Base-by-base conservation (phyloP, 768 basidiomycete species). In the Cytidiella melzeri region DNA sequence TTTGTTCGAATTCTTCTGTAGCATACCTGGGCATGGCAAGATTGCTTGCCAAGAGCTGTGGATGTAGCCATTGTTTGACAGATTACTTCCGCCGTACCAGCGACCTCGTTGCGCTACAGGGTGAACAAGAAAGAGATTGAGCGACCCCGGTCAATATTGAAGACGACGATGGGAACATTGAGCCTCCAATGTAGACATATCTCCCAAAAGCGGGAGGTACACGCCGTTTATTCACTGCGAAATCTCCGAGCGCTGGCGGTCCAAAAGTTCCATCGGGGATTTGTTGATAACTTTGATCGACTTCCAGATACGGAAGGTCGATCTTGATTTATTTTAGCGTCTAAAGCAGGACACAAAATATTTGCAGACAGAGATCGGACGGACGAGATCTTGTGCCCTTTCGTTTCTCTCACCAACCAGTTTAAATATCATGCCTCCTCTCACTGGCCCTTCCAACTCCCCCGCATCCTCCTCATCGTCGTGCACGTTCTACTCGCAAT, bases 231-330 rank as follows among this genome's bases (percentile, higher is more conserved):
- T 34, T 34, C 30, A 34, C 60, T 58, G 60, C 50, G 55, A 48
- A 61, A 61, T 56, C 57, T 57, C 60, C 60, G 54, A 51, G 46
- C 42, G 53, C 38, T 51, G 44, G 6, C 21, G 26, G 24, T 21
- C 36, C 3, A 25, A 20, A 43, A 43, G 42, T 24, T 19, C 20
- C 27, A 43, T 48, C 46, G 46, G 52, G 49, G 50, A 38, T 55
- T 51, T n/a, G n/a, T n/a, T n/a, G n/a, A n/a, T n/a, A n/a, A n/a
- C n/a, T n/a, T n/a, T 41, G 42, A 48, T 37, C 47, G 56, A 50
- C 25, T n/a, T 46, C 48, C 46, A 15, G 23, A 52, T 18, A 21
- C 28, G 52, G 48, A 27, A 45, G 38, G 30, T 34, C 30, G 26
- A 57, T 58, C 57, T 58, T 30, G 57, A 58, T 24, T 37, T 40